Percentiles rank a stretch among this genome's conserved stretches.
phyloP scores from a whole-genome alignment of 1,139 yeast genomes.

The Yamadazyma blattariae region DNA sequence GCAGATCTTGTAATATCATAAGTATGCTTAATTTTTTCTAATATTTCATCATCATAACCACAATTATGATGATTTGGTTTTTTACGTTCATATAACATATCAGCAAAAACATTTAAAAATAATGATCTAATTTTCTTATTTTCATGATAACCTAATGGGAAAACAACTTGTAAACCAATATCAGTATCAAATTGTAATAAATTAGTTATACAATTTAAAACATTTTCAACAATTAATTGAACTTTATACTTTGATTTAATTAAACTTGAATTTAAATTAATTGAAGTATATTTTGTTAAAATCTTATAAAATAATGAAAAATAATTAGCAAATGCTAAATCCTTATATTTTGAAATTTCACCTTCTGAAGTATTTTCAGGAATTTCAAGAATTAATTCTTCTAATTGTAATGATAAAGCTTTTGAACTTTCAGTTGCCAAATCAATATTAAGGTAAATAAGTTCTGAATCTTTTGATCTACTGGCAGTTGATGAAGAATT shows the following conservation, averaged over 20 bases:
- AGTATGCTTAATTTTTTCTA: slow-evolving; percentile 18
- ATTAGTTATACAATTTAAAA: slow-evolving; percentile 67
- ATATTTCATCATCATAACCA: slow-evolving; percentile 11
- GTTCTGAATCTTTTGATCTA: slow-evolving; percentile 31
- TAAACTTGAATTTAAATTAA: slow-evolving; percentile 17
- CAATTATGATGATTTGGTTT: slow-evolving; percentile 19
- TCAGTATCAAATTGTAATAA: slow-evolving; percentile 71
- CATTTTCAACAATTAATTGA: slow-evolving; percentile 57
- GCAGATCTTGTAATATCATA: slow-evolving; percentile 48
- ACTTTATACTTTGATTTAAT: slow-evolving; percentile 50
- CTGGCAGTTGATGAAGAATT: slow-evolving; percentile 1
- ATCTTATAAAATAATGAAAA: slow-evolving; percentile 71
- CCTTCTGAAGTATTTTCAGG: slow-evolving; percentile 58
- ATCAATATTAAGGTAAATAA: slow-evolving; percentile 57
- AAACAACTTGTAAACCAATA: slow-evolving; percentile 72
- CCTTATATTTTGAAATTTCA: slow-evolving; percentile 57
- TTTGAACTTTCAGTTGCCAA: slow-evolving; percentile 65
- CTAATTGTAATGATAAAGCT: slow-evolving; percentile 54
- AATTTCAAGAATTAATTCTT: slow-evolving; percentile 56
- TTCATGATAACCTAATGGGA: slow-evolving; percentile 76
- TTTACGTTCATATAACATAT: slow-evolving; percentile 50
- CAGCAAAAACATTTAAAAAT: slow-evolving; percentile 73
- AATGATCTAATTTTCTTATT: slow-evolving; percentile 65
- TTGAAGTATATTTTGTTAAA: slow-evolving; percentile 54
- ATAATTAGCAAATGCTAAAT: slow-evolving; percentile 66